phyloP scores from a whole-genome alignment of 176 grass and related monocot species.

The Lolium perenne region DNA sequence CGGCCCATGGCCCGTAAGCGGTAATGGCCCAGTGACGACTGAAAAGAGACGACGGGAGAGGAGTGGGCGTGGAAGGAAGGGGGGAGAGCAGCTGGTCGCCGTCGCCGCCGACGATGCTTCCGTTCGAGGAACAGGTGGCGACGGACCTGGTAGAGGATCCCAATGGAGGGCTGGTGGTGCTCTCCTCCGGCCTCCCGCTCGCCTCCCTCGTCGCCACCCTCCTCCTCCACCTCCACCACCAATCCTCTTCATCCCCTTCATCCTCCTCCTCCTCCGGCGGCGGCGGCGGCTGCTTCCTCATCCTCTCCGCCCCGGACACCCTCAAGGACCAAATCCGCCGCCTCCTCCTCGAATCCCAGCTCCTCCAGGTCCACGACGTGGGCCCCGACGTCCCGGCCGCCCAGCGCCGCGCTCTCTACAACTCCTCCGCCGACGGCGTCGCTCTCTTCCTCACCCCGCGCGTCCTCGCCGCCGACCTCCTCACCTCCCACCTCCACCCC shows the following conservation, averaged over 20 bases:
- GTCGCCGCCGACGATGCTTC: conserved; percentile 39
- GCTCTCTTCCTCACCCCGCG: conserved; percentile 81
- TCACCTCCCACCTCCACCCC: conserved; percentile 76
- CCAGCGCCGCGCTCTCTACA: conserved; percentile 73
- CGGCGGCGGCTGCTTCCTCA: conserved; percentile 56
- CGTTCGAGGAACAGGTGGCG: conserved; percentile 80
- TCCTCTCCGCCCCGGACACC: conserved; percentile 75
- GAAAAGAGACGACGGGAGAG: not conserved
- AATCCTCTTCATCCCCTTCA: conserved; percentile 39
- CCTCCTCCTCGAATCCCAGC: conserved; percentile 48
- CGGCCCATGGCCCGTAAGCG: not conserved
- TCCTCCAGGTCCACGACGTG: conserved; percentile 56
- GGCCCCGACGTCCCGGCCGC: conserved; percentile 65
- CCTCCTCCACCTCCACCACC: conserved; percentile 66
- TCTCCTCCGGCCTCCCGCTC: conserved; percentile 74
- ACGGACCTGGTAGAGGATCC: conserved; percentile 79
- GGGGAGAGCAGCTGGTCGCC: not conserved
- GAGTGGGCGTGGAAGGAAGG: conserved; percentile 8
- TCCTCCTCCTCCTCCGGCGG: conserved; percentile 38
- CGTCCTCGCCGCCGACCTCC: conserved; percentile 84
- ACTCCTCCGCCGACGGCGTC: conserved; percentile 47
- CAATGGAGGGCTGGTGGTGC: conserved; percentile 79
- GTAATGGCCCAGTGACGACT: not conserved
- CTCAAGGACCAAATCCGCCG: conserved; percentile 59
- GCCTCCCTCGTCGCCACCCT: conserved; percentile 67